Base-by-base conservation (phyloP, 202 grass and related monocot genomes). In the Digitaria exilis region DNA sequence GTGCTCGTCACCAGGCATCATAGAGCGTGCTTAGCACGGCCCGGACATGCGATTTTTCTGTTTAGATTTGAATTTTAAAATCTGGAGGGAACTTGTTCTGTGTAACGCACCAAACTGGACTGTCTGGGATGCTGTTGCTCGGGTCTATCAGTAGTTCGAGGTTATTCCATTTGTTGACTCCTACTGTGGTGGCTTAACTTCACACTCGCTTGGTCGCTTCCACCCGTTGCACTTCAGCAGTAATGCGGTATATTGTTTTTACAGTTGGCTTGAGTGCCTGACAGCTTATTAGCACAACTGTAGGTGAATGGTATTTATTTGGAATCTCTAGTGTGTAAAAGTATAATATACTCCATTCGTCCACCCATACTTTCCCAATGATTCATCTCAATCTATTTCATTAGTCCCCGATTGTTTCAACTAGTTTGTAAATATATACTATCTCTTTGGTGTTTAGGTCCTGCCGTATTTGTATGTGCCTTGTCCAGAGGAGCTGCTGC, bases 401-500 rank as follows among this genome's bases (percentile, higher is more conserved):
- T 76, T 70, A 32, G 14, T 55, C 3, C 12, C 29, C 49, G 30
- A 21, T 73, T 56, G 77, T 56, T 39, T 80, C 22, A 69, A 54
- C 42, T 60, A 49, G 4, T 42, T 78, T 77, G 65, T 75, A 80
- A 82, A 31, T 37, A 17, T 79, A 28, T 78, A 31, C 52, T 81
- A 17, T 46, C 31, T 37, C 59, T 81, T 63, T 88, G 22, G 10
- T 82, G 75, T 79, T 85, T 84, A 98, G 95, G 92, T 79, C 63
- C 85, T 98, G 77, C 95, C 95, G 52, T 98, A 90, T 84, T 88
- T 98, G 73, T 95, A 98, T 80, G 80, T 98, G 79, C 89, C 87
- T 80, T 98, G 87, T 85, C 87, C 87, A 16, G 79, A 87, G 31
- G 92, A 98, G 75, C 82, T 95, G 28, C 88, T 90, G 39, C 78